Evolutionary conservation across 2,329 filamentous ascomycete genomes (phyloP).

Genomic region (Cadophora malorum): DNA sequence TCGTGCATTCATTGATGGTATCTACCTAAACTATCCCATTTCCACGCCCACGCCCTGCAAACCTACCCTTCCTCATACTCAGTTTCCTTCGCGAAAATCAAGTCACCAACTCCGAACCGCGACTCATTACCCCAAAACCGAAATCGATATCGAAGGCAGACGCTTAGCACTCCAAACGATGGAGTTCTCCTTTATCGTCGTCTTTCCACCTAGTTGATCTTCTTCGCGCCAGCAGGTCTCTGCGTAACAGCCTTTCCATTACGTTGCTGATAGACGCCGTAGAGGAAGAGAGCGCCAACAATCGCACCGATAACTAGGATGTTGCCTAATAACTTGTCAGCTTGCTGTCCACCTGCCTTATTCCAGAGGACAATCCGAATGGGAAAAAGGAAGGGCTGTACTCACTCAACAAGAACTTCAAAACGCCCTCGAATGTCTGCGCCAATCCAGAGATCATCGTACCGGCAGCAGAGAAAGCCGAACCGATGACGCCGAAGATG

Average conservation of each 20-base stretch:
- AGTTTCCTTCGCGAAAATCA: not conserved
- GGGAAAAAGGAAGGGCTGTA: too few relatives aligned
- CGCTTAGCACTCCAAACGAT: not conserved
- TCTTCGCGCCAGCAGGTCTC: conserved; percentile 30
- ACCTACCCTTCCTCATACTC: not conserved
- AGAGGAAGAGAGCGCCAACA: conserved; percentile 35
- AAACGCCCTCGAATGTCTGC: conserved; percentile 41
- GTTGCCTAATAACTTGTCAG: conserved; percentile 34
- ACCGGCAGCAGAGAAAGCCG: conserved; percentile 35
- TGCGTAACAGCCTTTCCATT: conserved; percentile 32
- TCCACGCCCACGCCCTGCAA: not conserved
- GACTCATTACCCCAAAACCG: not conserved
- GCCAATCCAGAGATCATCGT: conserved; percentile 38
- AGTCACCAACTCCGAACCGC: not conserved
- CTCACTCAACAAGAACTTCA: conserved; percentile 44
- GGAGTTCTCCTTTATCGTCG: too few relatives aligned
- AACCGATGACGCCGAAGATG: conserved; percentile 37
- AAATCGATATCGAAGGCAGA: not conserved
- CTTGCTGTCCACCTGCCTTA: too few relatives aligned
- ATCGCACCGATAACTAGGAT: conserved; percentile 40
- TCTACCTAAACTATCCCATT: conserved; percentile 20
- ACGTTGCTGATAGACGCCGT: conserved; percentile 38
- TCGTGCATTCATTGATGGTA: conserved; percentile 25
- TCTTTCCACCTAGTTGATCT: conserved; percentile 26
- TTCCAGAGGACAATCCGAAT: too few relatives aligned